Conservation (phyloP, 2,329 filamentous ascomycete genomes). For the Leptoxyphium fumago region DNA sequence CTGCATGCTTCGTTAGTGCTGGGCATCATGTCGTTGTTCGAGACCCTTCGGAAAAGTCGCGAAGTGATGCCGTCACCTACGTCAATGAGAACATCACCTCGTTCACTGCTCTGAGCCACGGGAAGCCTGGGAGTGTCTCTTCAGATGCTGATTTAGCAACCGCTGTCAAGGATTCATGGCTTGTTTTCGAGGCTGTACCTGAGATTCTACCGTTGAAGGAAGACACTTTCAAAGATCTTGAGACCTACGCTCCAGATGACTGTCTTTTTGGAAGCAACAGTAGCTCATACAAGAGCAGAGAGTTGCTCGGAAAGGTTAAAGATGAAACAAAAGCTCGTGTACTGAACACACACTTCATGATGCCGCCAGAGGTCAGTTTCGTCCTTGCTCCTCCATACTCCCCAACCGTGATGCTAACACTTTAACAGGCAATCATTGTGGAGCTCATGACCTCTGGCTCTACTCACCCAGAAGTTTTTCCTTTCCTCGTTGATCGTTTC, state of each 20-base stretch:
- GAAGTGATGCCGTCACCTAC: slow-evolving; percentile 26
- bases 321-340: slow-evolving; percentile 25
- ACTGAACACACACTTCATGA: slow-evolving; percentile 39
- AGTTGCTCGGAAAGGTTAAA: slow-evolving; percentile 32
- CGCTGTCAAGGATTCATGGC: slow-evolving; percentile 34
- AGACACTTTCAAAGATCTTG: slow-evolving; percentile 33
- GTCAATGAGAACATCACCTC: slow-evolving; percentile 22
- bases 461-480: slow-evolving; percentile 30
- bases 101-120: slow-evolving; percentile 5
- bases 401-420: too few species aligned
- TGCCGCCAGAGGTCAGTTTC: slow-evolving; percentile 25
- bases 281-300: slow-evolving; percentile 36
- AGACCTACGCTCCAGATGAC: slow-evolving; percentile 28
- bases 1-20: slow-evolving; percentile 17
- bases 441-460: slow-evolving; percentile 40
- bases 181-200: slow-evolving; percentile 40
- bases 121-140: slow-evolving; percentile 14
- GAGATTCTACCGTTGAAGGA: slow-evolving; percentile 37
- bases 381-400: not conserved
- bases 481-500: slow-evolving; percentile 29
- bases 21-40: slow-evolving; percentile 31
- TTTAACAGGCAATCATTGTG: slow-evolving; percentile 32
- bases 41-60: slow-evolving; percentile 27
- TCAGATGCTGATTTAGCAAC: slow-evolving; percentile 24
- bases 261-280: slow-evolving; percentile 38